Base-by-base conservation (phyloP, 108 stramenopile species). In the Nitzschia putrida region DNA sequence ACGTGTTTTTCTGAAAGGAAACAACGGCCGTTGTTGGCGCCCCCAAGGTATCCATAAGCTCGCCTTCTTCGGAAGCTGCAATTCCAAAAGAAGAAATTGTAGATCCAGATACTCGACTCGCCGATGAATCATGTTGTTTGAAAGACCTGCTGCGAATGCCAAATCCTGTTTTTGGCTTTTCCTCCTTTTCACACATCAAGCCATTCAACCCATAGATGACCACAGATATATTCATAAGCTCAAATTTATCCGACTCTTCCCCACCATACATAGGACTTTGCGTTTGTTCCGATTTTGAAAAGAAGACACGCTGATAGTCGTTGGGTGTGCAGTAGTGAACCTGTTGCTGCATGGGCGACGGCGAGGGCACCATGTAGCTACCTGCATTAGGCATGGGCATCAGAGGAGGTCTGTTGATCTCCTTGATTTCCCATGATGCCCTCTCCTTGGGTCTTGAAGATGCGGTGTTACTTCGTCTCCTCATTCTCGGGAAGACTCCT, bases 161-260 rank as follows among this genome's bases (percentile, higher is more conserved):
- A 42, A 67, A 59, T 60, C 14, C 52, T 51, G 22, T 39, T 40
- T 39, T 57, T 43, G 12, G 26, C 54, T 74, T 52, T 49, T 14
- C 13, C 20, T 58, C 43, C 39, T 74, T 72, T 47, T 73, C 72
- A 37, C 70, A 72, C 52, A 73, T 39, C 22, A 82, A 29, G 13
- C 81, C 81, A 40, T 66, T 61, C 18, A 82, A 45, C n/a, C 81
- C 69, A 53, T 73, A 74, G 12, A 82, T 41, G 6, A 73, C 73
- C 26, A 82, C 61, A 7, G 57, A 69, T 8, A 77, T 61, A 73
- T 82, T 64, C 76, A 82, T 77, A 5, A 82, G 68, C 8, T 82
- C 72, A 53, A 77, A 77, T 26, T 81, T 69, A 23, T 68, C 69
- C 4, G 56, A 49, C 16, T 68, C 59, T 16, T 68, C 57, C 52